Percentiles rank a stretch among this genome's conserved stretches.
Evolutionary conservation across 202 grass and related monocot genomes (phyloP).

Genomic region (Setaria italica): DNA sequence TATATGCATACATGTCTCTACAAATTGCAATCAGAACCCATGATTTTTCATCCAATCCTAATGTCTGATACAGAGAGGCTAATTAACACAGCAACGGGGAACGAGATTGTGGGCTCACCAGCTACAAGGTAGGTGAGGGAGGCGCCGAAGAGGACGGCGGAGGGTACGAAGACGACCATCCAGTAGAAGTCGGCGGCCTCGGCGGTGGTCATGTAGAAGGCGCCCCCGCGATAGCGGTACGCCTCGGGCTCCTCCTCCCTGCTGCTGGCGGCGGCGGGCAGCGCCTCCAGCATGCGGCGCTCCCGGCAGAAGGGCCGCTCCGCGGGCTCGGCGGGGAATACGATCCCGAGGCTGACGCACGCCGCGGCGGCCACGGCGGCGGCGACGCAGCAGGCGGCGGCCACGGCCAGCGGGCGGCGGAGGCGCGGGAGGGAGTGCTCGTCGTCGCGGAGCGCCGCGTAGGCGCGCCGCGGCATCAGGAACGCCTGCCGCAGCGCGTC

Average conservation of each 20-base stretch:
- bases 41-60: neutral
- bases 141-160: conserved; percentile 64
- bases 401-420: conserved; percentile 54
- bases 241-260: conserved; percentile 79
- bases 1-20: neutral
- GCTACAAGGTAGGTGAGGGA: conserved; percentile 74
- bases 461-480: conserved; percentile 76
- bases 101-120: conserved; percentile 46
- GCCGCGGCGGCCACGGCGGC: conserved; percentile 51
- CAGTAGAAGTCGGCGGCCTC: conserved; percentile 95
- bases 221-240: conserved; percentile 74
- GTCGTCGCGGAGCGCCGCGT: conserved; percentile 71
- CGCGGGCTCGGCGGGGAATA: conserved; percentile 73
- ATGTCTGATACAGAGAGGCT: neutral
- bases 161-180: conserved; percentile 91
- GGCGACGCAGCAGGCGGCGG: conserved; percentile 48
- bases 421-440: conserved; percentile 61
- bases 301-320: conserved; percentile 91
- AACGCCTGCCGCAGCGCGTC: conserved; percentile 89
- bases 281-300: conserved; percentile 73
- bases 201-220: conserved; percentile 90
- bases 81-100: neutral
- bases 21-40: neutral
- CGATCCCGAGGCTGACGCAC: conserved; percentile 76
- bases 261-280: conserved; percentile 68